These are phyloP conservation scores for Gamarada debralockiae DNA, from an alignment of 495 filamentous ascomycete species.

Conservation along the genomic window DNA sequence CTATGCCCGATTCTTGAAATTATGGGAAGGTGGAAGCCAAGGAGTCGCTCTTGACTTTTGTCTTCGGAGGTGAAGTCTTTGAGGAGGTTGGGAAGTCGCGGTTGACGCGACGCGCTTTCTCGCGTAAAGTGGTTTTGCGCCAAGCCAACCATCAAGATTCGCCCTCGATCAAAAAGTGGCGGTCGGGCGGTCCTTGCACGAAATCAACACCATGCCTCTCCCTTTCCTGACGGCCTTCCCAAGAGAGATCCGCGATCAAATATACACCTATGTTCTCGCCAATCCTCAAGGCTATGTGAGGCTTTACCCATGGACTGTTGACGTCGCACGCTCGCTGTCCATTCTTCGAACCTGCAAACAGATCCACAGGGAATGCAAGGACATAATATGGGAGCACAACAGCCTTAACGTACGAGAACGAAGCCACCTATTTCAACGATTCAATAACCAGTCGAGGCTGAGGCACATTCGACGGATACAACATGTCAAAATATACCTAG, in stretches of 20 bases:
- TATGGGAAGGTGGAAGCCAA: conserved; percentile 14
- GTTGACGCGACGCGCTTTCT: conserved; percentile 15
- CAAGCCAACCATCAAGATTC: not conserved
- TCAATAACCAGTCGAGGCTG: not conserved
- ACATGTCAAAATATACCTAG: conserved; percentile 18
- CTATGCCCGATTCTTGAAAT: conserved; percentile 10
- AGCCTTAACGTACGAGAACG: conserved; percentile 12
- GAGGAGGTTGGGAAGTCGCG: conserved; percentile 16
- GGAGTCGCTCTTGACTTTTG: conserved; percentile 2
- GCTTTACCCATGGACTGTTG: conserved; percentile 21
- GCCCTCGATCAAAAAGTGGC: not conserved
- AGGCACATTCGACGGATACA: conserved; percentile 1
- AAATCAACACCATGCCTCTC: conserved; percentile 4
- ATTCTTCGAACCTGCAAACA: conserved; percentile 23
- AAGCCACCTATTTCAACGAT: conserved; percentile 10
- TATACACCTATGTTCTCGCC: conserved; percentile 20
- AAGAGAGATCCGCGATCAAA: conserved; percentile 26
- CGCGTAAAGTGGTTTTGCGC: conserved; percentile 25
- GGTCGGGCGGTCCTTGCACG: not conserved
- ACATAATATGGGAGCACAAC: conserved; percentile 22
- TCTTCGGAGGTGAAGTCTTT: not conserved
- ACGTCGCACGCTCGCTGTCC: conserved; percentile 20
- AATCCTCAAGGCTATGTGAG: conserved; percentile 16
- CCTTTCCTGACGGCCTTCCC: conserved; percentile 19
- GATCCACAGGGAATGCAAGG: conserved; percentile 23